These are phyloP conservation scores for Mortierella sp. DNA, from an alignment of 371 early-diverging fungal species.

Conservation along the genomic window DNA sequence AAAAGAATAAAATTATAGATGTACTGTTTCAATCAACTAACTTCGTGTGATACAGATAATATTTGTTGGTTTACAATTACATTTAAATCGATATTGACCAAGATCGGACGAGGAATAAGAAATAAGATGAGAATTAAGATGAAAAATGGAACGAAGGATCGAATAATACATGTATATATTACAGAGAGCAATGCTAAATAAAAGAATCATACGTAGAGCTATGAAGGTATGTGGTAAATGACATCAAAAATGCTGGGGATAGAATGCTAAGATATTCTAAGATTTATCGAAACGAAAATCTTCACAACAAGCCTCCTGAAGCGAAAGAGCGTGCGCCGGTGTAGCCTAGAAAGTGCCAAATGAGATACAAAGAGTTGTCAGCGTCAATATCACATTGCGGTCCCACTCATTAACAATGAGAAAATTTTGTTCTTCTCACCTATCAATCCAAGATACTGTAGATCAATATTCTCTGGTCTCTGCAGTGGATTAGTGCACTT, in stretches of 20 bases:
- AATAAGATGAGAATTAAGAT: too few relatives aligned
- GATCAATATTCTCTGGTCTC: slow-evolving; percentile 53
- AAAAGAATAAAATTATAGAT: neutral
- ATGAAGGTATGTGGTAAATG: slow-evolving; percentile 9
- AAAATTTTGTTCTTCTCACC: slow-evolving; percentile 12
- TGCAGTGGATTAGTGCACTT: slow-evolving; percentile 40
- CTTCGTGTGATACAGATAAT: neutral
- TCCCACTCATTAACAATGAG: neutral
- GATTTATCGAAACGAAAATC: neutral
- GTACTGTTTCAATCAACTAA: neutral
- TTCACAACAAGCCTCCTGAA: slow-evolving; percentile 36
- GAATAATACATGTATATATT: neutral
- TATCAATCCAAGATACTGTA: slow-evolving; percentile 50
- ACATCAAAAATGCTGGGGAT: neutral
- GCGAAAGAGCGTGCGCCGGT: slow-evolving; percentile 51
- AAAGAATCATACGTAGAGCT: neutral
- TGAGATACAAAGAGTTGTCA: neutral
- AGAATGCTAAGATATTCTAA: neutral
- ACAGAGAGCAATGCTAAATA: neutral
- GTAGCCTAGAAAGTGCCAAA: slow-evolving; percentile 26
- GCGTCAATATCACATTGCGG: too few relatives aligned
- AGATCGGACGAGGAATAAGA: too few relatives aligned
- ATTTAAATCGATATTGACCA: neutral
- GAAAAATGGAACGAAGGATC: too few relatives aligned
- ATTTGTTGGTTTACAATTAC: neutral